Conservation (phyloP, 2,329 filamentous ascomycete species). For the Aspergillus thermomutatus region DNA sequence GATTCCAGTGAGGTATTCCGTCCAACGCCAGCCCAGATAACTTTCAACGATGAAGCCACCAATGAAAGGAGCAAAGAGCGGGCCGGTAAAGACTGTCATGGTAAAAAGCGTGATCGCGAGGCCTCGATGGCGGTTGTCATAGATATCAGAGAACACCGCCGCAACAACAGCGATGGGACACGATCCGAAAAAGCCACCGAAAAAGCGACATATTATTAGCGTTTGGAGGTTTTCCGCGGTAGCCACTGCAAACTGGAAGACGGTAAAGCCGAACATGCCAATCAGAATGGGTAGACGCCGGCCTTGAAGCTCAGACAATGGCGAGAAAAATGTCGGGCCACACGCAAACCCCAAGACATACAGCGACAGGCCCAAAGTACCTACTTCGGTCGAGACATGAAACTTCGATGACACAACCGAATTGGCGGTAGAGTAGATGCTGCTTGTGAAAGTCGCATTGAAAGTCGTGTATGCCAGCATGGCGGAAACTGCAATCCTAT, state of each 20-base stretch:
- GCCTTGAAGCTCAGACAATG: constrained; percentile 57
- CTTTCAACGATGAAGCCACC: constrained; percentile 53
- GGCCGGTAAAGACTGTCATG: constrained; percentile 51
- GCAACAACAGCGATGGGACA: constrained; percentile 52
- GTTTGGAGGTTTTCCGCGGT: constrained; percentile 35
- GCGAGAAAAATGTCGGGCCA: constrained; percentile 57
- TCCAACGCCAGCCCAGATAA: constrained; percentile 50
- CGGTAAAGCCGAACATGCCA: constrained; percentile 34
- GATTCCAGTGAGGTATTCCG: constrained; percentile 46
- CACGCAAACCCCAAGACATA: constrained; percentile 48
- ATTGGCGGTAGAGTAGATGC: constrained; percentile 70
- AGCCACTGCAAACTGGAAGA: constrained; percentile 44
- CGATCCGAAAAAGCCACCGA: constrained; percentile 51
- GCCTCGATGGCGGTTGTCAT: constrained; percentile 46
- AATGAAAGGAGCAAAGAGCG: constrained; percentile 51
- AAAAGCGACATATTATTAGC: constrained; percentile 46
- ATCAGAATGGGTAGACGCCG: constrained; percentile 50
- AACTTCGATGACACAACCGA: constrained; percentile 55
- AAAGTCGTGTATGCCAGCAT: constrained; percentile 50
- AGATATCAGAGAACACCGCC: constrained; percentile 57
- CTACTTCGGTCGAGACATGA: constrained; percentile 48
- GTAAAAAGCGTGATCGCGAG: constrained; percentile 47
- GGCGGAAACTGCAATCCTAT: constrained; percentile 23
- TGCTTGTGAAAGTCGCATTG: constrained; percentile 53
- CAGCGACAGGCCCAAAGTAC: constrained; percentile 39